phyloP scores from a whole-genome alignment of 78 protist species.

The Emiliania huxleyi region DNA sequence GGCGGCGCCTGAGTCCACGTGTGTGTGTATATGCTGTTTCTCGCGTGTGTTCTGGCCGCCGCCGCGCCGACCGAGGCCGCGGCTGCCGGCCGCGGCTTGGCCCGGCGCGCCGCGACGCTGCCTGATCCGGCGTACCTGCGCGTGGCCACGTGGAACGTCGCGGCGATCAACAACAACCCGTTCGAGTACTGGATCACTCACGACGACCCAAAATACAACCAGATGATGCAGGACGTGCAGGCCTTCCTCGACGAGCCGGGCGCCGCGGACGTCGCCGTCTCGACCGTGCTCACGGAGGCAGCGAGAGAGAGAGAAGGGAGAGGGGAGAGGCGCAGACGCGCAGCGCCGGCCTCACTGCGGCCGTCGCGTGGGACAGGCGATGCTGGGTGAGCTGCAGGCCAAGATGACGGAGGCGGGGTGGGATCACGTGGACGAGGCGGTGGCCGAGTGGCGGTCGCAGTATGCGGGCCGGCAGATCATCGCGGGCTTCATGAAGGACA shows the following conservation, averaged over 20 bases:
- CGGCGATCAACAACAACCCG: constrained; percentile 5
- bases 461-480: not conserved
- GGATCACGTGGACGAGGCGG: not conserved
- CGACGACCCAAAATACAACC: not conserved
- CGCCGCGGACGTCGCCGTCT: not conserved
- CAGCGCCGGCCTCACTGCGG: too few relatives aligned
- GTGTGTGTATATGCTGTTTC: too few relatives aligned
- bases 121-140: too few relatives aligned
- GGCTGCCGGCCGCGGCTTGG: too few relatives aligned
- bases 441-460: not conserved
- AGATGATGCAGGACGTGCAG: not conserved
- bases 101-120: too few relatives aligned
- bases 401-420: not conserved
- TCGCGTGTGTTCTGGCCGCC: too few relatives aligned
- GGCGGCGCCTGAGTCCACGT: too few relatives aligned
- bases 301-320: too few relatives aligned
- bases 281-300: not conserved
- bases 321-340: too few relatives aligned
- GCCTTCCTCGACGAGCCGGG: not conserved
- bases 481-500: not conserved
- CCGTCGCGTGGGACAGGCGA: too few relatives aligned
- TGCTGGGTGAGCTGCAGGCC: not conserved
- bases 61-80: too few relatives aligned
- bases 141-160: not conserved
- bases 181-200: not conserved